Evolutionary conservation across 305 asterid species (phyloP), one percentile per base, ranked within the genome.

Genomic region (Fraxinus paxiana): DNA sequence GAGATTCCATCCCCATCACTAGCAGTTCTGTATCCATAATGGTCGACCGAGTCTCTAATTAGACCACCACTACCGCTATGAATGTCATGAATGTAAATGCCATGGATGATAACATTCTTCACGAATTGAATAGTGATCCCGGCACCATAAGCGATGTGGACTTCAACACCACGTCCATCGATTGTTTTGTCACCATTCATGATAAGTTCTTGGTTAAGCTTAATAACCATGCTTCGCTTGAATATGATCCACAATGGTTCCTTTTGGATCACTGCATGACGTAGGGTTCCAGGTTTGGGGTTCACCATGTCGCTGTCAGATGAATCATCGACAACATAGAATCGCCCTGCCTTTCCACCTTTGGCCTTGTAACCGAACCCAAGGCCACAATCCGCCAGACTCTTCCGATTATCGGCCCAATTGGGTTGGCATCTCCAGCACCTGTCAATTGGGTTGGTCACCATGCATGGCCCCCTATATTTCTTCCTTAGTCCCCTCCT

Each of bases 1-100:
- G 93, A 89, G 41, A 92, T 90, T 20, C 97, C 97, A 24, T 92
- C 97, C 1, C 97, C 97, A 3, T 92, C 97, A 30, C 97, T 92
- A 70, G 35, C 73, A 0, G 90, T 86, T 30, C 97, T 61, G 38
- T 78, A 9, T 2, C 94, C 95, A 26, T 30, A 81, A 56, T 92
- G 97, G 79, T 90, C 91, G 0, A 56, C 73, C 0, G 92, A 48
- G 83, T 87, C 91, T 31, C 92, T 81, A 74, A 92, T 84, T 81
- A 89, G 0, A 2, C 95, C 97, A 9, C 97, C 97, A 10, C 0
- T 35, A 26, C 90, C 90, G 0, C 51, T 75, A 0, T 77, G 81
- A 2, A 88, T 92, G 84, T 90, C 76, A 70, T 88, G 89, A 51
- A 92, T 82, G 43, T 78, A 77, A 30, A 92, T 7, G 0, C 92